Base-by-base conservation (phyloP, 1,284 basidiomycete species). In the Ceratobasidium sp. region DNA sequence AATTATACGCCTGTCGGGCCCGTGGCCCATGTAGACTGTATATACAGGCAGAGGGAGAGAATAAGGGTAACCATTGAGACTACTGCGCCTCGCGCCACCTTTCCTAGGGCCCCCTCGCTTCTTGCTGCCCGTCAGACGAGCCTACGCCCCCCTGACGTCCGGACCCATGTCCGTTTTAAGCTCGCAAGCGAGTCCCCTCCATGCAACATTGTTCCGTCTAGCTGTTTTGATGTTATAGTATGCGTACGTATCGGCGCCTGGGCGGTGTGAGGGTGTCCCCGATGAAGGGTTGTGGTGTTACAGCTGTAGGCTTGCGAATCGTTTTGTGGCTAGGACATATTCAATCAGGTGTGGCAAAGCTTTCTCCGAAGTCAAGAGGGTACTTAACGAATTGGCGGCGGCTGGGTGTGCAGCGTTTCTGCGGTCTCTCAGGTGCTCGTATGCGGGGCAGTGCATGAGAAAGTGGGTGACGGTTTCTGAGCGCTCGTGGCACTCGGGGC, bases 1-100 rank as follows among this genome's bases (percentile, higher is more conserved):
- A 19, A 47, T 63, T 63, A 63, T 63, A 63, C 41, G 60, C 29
- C 60, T 63, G 44, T 47, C 33, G 47, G 47, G 60, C 60, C 60
- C 36, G 22, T 47, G 60, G 41, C 44, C 47, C 29, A 63, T 63
- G 60, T 29, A 63, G 60, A 63, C 60, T 45, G 47, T 63, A 63
- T 44, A 63, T 47, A 63, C 36, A 36, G 27, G 59, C 36, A 62
- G 59, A 44, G 59, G 59, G 33, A 44, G 27, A 22, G 59, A 45
- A 44, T 22, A n/a, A 45, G 59, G 27, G n/a, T 41, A 5, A 19
- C 60, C 19, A 15, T 29, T n/a, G 60, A 63, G n/a, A 27, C 41
- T 11, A 63, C 36, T 15, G 22, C n/a, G 44, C 60, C 44, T 45
- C 44, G 60, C 36, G 24, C n/a, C 41, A n/a, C 24, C 44, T n/a